These are phyloP conservation scores for Russula foetens DNA, from an alignment of 768 basidiomycete genomes.

Conservation along the genomic window DNA sequence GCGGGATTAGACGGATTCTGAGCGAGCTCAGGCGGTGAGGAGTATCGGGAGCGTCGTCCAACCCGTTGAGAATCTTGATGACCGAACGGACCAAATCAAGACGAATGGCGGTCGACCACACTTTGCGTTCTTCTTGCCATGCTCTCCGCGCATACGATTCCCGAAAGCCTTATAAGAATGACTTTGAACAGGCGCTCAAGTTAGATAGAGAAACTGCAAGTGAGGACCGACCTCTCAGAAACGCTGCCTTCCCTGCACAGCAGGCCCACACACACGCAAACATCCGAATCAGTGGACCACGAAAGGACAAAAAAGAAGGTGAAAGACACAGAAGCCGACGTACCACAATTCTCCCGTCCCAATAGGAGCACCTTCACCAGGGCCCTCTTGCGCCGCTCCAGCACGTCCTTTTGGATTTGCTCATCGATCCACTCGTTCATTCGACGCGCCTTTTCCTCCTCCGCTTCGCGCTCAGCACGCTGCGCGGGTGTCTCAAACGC, in stretches of 20 bases:
- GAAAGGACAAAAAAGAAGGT: not conserved
- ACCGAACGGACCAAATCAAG: slow-evolving; percentile 42
- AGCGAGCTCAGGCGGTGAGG: not conserved
- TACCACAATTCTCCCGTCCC: slow-evolving; percentile 12
- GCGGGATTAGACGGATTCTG: slow-evolving; percentile 16
- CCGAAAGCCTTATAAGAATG: not conserved
- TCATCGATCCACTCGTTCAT: slow-evolving; percentile 23
- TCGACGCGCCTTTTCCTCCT: slow-evolving; percentile 20
- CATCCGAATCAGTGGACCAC: not conserved
- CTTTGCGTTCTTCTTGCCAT: slow-evolving; percentile 59
- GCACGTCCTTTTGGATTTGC: slow-evolving; percentile 6
- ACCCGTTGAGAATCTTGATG: slow-evolving; percentile 31
- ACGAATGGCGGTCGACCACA: slow-evolving; percentile 69
- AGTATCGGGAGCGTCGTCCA: slow-evolving; percentile 22
- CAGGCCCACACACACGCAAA: too few species aligned
- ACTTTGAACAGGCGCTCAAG: not conserved
- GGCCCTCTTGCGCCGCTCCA: slow-evolving; percentile 1
- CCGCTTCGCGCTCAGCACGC: slow-evolving; percentile 15
- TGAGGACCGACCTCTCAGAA: not conserved
- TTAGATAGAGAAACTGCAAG: too few species aligned
- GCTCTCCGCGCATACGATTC: not conserved
- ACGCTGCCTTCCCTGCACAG: not conserved
- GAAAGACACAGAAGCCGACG: not conserved
- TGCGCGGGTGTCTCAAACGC: slow-evolving; percentile 19
- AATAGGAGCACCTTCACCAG: slow-evolving; percentile 22